Base-by-base conservation (phyloP, 352 stramenopile genomes). In the Globisporangium yorkense region DNA sequence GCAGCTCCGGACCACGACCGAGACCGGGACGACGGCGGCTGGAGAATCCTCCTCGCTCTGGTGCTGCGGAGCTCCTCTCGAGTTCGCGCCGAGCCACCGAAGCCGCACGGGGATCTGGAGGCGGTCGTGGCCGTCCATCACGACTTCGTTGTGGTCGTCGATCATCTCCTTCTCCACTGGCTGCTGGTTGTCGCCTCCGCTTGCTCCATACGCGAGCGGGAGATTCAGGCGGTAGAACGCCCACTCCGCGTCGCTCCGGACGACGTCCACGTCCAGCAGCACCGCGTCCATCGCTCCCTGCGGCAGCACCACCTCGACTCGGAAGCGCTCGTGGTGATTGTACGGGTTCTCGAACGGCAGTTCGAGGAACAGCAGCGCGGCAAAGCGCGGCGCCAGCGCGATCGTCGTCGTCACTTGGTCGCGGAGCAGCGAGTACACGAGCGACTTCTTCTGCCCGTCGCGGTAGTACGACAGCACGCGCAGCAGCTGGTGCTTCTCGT, bases 121-220 rank as follows among this genome's bases (percentile, higher is more conserved):
- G 15, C 74, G 74, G 59, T 98, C 94, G 54, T 84, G 71, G 0
- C 77, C 64, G 20, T 96, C 86, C 40, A 98, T 76, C 18, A 94
- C 88, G 8, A 98, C 65, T 65, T 96, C 76, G 33, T 92, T 75
- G 49, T 85, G 72, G 35, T 79, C 68, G 60, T 98, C 94, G 29
- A 98, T 96, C 89, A 98, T 97, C 53, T 98, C 93, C 9, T 73
- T 68, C 64, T 98, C 94, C 5, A 98, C 71, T 8, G 72, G 59
- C 59, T 37, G 62, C 18, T 15, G 10, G 15, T 7, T 31, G 15
- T 51, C 24, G 43, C n/a, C 27, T 55, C 52, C 13, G 18, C 8
- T 10, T 43, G 45, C 56, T 52, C 72, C 71, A 54, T 79, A 89
- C 18, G 77, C 68, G 12, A 86, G 68, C 6, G 84, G 74, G 0